Conservation (phyloP, 2,329 filamentous ascomycete genomes). For the Colletotrichum sp. region DNA sequence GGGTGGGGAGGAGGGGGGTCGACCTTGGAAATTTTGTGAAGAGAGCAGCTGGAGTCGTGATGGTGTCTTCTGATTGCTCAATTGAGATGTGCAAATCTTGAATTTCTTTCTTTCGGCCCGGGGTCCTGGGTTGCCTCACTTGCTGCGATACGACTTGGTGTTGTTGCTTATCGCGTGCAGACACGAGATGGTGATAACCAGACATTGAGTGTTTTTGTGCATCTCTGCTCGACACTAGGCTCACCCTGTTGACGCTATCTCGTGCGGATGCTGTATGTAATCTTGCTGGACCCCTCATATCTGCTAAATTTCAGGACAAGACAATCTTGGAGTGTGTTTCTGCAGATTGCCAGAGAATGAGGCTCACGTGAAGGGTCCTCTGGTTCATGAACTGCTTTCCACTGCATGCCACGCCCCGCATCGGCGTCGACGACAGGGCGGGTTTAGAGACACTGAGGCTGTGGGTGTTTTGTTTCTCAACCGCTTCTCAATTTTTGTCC, state of each 20-base stretch:
- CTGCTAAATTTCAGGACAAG: not conserved
- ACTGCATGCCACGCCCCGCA: not conserved
- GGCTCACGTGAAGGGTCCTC: not conserved
- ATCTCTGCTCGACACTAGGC: not conserved
- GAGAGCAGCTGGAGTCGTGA: not conserved
- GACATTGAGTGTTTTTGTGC: not conserved
- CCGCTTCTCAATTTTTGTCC: not conserved
- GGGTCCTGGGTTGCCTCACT: not conserved
- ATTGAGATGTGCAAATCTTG: not conserved
- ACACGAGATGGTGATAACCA: not conserved
- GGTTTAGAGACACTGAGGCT: not conserved
- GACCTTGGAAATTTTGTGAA: not conserved
- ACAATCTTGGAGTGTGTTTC: not conserved
- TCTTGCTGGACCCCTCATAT: not conserved
- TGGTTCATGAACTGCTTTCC: not conserved
- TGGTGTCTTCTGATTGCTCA: not conserved
- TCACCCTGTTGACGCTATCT: not conserved
- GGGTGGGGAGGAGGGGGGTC: not conserved
- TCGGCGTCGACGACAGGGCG: not conserved
- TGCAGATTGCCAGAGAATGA: not conserved
- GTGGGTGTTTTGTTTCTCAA: not conserved
- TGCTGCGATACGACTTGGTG: not conserved
- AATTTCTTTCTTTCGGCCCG: not conserved
- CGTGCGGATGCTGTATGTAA: rapidly evolving
- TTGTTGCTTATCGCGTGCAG: not conserved